phyloP scores from a whole-genome alignment of 164 flowering plant genomes.

The Vitis labrusca region DNA sequence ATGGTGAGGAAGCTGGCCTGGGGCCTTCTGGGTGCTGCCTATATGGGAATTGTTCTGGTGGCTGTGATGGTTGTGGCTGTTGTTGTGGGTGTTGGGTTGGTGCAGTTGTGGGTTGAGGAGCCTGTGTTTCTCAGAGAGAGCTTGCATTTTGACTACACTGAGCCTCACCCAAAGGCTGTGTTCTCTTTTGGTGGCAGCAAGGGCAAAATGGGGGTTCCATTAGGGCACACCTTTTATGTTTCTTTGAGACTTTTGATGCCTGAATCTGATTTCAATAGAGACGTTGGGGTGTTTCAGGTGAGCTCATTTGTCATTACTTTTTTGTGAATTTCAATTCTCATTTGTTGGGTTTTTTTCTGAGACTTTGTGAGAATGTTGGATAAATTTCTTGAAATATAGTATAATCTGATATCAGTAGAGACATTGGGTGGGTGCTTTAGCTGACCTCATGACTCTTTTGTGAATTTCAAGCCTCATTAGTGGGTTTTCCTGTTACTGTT shows the following conservation, averaged over 20 bases:
- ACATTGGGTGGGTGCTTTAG: too few species aligned
- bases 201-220: slow-evolving; percentile 41
- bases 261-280: slow-evolving; percentile 71
- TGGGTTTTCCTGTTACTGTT: too few species aligned
- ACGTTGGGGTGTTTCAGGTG: slow-evolving; percentile 84
- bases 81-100: slow-evolving; percentile 54
- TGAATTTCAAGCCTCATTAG: too few species aligned
- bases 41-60: slow-evolving; percentile 41
- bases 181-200: slow-evolving; percentile 24
- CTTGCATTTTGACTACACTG: slow-evolving; percentile 67
- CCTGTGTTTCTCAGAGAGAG: slow-evolving; percentile 49
- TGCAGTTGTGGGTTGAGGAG: slow-evolving; percentile 59
- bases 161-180: slow-evolving; percentile 51
- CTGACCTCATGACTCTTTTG: too few species aligned
- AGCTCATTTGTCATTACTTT: not conserved
- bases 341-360: not conserved
- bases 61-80: slow-evolving; percentile 39
- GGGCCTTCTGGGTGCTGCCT: slow-evolving; percentile 52
- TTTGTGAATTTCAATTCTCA: not conserved
- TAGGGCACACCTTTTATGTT: slow-evolving; percentile 64
- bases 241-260: slow-evolving; percentile 66
- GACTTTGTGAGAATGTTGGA: not conserved
- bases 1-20: slow-evolving; percentile 37
- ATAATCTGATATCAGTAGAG: too few species aligned
- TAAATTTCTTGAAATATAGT: too few species aligned